phyloP scores from a whole-genome alignment of 2,329 filamentous ascomycete species.

The Aureobasidium mangrovei region DNA sequence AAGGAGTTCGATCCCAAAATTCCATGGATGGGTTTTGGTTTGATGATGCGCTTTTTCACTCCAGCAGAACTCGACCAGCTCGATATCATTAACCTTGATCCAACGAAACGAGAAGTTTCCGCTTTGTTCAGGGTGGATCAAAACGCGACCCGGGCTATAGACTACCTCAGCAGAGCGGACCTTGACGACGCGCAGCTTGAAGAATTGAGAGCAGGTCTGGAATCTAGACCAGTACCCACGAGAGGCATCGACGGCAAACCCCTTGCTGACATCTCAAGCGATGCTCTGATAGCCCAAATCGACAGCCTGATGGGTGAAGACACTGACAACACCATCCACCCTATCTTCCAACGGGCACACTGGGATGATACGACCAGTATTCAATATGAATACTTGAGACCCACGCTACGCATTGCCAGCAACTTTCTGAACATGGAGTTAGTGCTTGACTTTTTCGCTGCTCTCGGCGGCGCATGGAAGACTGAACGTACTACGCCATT shows the following conservation, averaged over 20 bases:
- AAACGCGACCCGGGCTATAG: no score
- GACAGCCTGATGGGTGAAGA: background rate
- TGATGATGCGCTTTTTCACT: background rate
- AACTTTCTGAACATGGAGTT: background rate
- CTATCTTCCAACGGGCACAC: background rate
- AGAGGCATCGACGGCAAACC: no score
- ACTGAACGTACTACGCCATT: background rate
- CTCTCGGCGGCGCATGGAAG: background rate
- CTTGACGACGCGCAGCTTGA: no score
- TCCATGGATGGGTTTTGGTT: background rate
- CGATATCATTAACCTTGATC: background rate
- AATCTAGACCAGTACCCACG: no score
- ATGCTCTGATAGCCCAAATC: background rate
- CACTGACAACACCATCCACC: background rate
- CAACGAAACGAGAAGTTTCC: background rate
- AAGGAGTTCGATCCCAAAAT: background rate
- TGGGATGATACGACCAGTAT: background rate
- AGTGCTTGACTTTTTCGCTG: background rate
- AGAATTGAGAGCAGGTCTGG: no score
- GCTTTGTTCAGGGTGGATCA: no score
- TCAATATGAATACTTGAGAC: background rate
- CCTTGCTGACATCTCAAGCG: background rate
- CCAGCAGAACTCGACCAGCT: background rate
- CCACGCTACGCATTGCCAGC: background rate
- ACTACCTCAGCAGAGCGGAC: no score